A percentile compares a stretch with the other conserved stretches of the same genome.
phyloP scores from a whole-genome alignment of 352 stramenopile species.

The Pythium phragmitis region DNA sequence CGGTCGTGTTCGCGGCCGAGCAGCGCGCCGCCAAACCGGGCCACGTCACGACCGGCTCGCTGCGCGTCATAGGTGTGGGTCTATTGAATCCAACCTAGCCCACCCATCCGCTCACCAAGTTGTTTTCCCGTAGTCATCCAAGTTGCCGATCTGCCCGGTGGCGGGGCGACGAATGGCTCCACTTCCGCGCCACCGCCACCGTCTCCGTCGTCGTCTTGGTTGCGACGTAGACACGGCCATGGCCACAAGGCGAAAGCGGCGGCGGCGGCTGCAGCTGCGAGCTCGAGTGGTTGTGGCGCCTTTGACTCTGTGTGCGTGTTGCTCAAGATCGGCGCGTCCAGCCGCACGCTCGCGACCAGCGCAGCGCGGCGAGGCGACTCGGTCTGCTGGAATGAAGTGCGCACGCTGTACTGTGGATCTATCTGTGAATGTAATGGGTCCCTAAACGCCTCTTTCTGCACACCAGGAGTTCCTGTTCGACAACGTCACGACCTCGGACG shows the following conservation, averaged over 20 bases:
- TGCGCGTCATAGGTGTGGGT: constrained; percentile 56
- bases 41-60: constrained; percentile 41
- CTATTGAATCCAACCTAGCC: too few species aligned
- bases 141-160: constrained; percentile 28
- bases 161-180: constrained; percentile 19
- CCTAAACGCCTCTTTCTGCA: not conserved
- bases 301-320: constrained; percentile 53
- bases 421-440: not conserved
- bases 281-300: not conserved
- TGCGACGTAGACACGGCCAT: constrained; percentile 30
- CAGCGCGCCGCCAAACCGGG: constrained; percentile 45
- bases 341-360: constrained; percentile 43
- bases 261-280: constrained; percentile 1
- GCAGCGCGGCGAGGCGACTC: constrained; percentile 35
- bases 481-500: constrained; percentile 55
- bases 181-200: constrained; percentile 17
- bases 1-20: constrained; percentile 50
- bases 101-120: not conserved
- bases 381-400: constrained; percentile 47
- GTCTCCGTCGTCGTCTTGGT: constrained; percentile 47
- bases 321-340: constrained; percentile 33
- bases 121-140: constrained; percentile 24
- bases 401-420: not conserved
- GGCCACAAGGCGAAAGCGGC: constrained; percentile 29
- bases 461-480: constrained; percentile 74